Evolutionary conservation across 352 stramenopile genomes (phyloP), one percentile per base, ranked within the genome.

Genomic region (Globisporangium megalacanthum): DNA sequence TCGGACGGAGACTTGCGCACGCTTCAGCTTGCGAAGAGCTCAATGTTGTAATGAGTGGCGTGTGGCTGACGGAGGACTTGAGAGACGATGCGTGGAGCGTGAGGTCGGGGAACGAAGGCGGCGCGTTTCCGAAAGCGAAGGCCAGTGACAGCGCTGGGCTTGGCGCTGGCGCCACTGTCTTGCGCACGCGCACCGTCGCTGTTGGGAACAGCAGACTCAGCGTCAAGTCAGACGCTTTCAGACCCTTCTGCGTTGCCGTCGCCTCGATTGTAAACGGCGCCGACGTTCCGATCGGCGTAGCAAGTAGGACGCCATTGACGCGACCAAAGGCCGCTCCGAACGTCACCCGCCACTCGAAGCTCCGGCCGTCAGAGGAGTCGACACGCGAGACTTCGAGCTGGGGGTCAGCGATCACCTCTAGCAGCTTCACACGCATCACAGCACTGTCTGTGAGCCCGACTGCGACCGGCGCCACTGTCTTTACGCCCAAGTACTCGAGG

Each of bases 291-390:
- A 17, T 46, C 33, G 45, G 14, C 9, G 25, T 41, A 31, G 36
- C 52, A 14, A 15, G 29, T 4, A 59, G 35, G 7, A 52, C 51
- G 11, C 20, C 52, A 6, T 7, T 11, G 25, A 17, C 37, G 37
- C 57, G 46, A 39, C 52, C 47, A 6, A 20, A 54, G 19, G 52
- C 25, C 2, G 48, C 11, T 4, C 51, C 52, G 37, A 68, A 68
- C 13, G 62, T 68, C 17, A 68, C 49, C 5, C 45, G 50, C 62
- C 62, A 68, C 52, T 61, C 50, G 19, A 68, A 68, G n/a, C 49
- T 48, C 10, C 52, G 41, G 7, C 55, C 52, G 8, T 39, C 46
- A 17, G 10, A 17, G 8, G 50, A 52, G 17, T 60, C 57, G 11
- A 44, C 10, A n/a, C 51, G 58, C 15, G 62, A 61, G 9, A 65